Percentiles rank a stretch among this genome's conserved stretches.
These are phyloP conservation scores for Cordyceps militaris DNA, from an alignment of 2,329 filamentous ascomycete species.

Conservation along the genomic window DNA sequence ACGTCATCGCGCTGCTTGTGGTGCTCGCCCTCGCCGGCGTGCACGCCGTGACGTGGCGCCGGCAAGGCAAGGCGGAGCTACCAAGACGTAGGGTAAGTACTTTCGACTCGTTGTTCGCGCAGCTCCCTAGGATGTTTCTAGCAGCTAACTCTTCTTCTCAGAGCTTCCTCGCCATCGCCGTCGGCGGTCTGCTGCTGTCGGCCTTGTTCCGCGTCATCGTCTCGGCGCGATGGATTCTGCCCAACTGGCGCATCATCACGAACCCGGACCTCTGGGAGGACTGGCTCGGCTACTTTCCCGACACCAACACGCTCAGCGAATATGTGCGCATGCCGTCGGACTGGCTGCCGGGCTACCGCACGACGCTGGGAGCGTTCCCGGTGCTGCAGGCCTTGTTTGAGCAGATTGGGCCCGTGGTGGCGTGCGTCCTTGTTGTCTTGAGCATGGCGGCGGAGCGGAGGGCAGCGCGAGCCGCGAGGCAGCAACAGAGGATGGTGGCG, in stretches of 20 bases:
- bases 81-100: background rate
- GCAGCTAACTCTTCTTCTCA: background rate
- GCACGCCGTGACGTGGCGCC: background rate
- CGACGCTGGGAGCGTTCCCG: background rate
- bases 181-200: background rate
- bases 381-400: background rate
- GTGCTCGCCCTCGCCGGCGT: background rate
- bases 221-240: background rate
- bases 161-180: background rate
- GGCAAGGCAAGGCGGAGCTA: background rate
- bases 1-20: background rate
- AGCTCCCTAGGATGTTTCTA: background rate
- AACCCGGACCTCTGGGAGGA: background rate
- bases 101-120: background rate
- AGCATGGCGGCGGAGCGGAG: constrained; percentile 1
- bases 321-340: background rate
- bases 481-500: background rate
- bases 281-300: constrained; percentile 4
- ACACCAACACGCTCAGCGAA: background rate
- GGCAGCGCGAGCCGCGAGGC: background rate
- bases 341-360: constrained; percentile 1
- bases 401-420: background rate
- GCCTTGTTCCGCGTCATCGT: constrained; percentile 3
- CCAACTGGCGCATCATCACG: constrained; percentile 1
- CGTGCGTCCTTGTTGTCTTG: background rate